Percentiles rank a stretch among this genome's conserved stretches.
Conservation (phyloP, 805 yeast species). For the Candida ovalis region DNA sequence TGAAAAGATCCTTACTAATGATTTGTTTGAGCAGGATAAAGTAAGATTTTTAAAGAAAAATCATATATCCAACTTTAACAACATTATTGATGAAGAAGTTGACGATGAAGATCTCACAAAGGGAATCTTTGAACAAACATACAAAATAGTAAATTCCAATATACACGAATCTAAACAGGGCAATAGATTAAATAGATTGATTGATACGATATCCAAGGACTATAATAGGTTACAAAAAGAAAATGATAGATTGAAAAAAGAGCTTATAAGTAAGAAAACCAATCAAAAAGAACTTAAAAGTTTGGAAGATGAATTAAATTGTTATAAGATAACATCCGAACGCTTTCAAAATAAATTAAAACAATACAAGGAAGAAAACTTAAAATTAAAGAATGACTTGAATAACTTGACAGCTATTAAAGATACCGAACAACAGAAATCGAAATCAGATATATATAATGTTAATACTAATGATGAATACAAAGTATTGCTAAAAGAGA, state of each 20-base stretch:
- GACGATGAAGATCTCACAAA: constrained; percentile 13
- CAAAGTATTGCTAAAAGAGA: not conserved
- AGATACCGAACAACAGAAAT: not conserved
- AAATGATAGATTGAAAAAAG: constrained; percentile 4
- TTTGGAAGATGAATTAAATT: not conserved
- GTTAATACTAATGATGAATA: not conserved
- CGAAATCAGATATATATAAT: not conserved
- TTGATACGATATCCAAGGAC: constrained; percentile 11
- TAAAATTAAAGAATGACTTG: constrained; percentile 8
- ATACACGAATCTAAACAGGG: not conserved
- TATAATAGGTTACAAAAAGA: constrained; percentile 1
- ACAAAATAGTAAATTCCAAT: constrained; percentile 7
- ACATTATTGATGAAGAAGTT: not conserved
- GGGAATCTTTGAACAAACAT: constrained; percentile 15
- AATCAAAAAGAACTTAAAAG: constrained; percentile 1
- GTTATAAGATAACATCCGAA: not conserved
- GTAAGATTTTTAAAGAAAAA: constrained; percentile 8
- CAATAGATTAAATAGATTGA: constrained; percentile 5
- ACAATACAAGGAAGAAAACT: constrained; percentile 15
- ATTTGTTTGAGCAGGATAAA: constrained; percentile 20
- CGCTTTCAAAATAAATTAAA: constrained; percentile 14
- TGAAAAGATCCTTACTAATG: constrained; percentile 20
- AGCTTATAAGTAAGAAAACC: not conserved
- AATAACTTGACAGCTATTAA: not conserved
- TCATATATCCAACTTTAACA: not conserved